phyloP scores from a whole-genome alignment of 345 rosid genomes.

The Citrus medica region DNA sequence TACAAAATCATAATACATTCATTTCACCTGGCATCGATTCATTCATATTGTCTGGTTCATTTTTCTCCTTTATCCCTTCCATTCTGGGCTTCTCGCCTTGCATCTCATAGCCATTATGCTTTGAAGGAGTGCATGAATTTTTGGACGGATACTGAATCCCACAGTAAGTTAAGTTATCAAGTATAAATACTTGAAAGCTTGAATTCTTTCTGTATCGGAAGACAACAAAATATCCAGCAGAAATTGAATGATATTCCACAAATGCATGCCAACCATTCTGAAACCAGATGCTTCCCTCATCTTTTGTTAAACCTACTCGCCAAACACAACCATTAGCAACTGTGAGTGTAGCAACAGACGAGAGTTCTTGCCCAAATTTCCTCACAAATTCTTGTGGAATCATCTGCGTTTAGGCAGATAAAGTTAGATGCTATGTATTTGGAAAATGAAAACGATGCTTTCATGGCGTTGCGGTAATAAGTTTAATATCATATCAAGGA shows the following conservation, averaged over 20 bases:
- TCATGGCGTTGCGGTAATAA: too few species aligned
- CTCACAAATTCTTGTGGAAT: conserved; percentile 37
- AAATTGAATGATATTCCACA: conserved; percentile 28
- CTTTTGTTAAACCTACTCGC: conserved; percentile 32
- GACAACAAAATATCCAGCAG: conserved; percentile 28
- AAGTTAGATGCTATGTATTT: not conserved
- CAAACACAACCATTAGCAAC: conserved; percentile 34
- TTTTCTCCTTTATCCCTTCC: conserved; percentile 11
- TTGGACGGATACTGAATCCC: conserved; percentile 31
- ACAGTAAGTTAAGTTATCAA: conserved; percentile 27
- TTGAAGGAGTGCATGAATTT: conserved; percentile 4
- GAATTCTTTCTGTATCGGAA: conserved; percentile 37
- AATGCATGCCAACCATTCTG: conserved; percentile 43
- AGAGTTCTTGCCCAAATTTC: conserved; percentile 32
- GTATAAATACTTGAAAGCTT: conserved; percentile 31
- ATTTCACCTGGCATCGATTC: not conserved
- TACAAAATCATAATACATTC: not conserved
- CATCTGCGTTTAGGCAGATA: conserved; percentile 17
- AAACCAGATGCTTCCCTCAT: conserved; percentile 28
- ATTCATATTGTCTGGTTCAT: not conserved
- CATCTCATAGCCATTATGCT: not conserved
- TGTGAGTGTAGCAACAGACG: conserved; percentile 26
- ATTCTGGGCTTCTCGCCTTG: conserved; percentile 10
- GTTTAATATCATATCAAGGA: too few species aligned
- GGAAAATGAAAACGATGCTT: too few species aligned